phyloP scores from a whole-genome alignment of 805 yeast genomes.

The Metschnikowia matae region DNA sequence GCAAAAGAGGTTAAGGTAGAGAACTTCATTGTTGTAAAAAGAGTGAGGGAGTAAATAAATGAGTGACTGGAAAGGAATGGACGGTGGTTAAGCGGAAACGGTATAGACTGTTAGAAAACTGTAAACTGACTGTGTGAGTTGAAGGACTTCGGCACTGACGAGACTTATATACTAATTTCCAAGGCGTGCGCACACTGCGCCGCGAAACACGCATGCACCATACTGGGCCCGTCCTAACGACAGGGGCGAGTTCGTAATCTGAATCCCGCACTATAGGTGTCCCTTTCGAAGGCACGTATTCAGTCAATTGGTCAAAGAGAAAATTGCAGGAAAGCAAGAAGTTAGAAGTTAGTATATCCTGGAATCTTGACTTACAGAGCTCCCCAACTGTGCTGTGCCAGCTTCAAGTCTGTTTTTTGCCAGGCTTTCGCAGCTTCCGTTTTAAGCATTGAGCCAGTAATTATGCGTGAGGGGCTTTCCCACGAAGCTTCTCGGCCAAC shows the following conservation, averaged over 20 bases:
- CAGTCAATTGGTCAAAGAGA: not conserved
- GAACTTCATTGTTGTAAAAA: conserved; percentile 8
- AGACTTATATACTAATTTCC: not conserved
- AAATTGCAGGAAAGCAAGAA: no score
- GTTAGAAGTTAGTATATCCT: no score
- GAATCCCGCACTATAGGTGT: not conserved
- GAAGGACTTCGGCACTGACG: not conserved
- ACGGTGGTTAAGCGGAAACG: conserved; percentile 1
- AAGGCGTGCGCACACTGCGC: not conserved
- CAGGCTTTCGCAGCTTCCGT: not conserved
- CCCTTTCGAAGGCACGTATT: not conserved
- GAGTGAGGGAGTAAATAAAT: conserved; percentile 3
- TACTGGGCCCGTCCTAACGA: not conserved
- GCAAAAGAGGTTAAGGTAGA: conserved; percentile 7
- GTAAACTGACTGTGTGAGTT: not conserved
- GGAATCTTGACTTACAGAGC: no score
- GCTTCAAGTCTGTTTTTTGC: not conserved
- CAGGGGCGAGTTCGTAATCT: not conserved
- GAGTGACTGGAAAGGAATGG: not conserved
- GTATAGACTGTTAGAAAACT: not conserved
- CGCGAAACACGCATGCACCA: conserved; percentile 4
- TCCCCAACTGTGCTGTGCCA: not conserved
- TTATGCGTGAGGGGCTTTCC: not conserved
- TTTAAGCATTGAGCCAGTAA: conserved; percentile 1
- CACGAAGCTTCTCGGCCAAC: not conserved